phyloP scores from a whole-genome alignment of 257 asterid genomes.

The Solanum ossicruentum region DNA sequence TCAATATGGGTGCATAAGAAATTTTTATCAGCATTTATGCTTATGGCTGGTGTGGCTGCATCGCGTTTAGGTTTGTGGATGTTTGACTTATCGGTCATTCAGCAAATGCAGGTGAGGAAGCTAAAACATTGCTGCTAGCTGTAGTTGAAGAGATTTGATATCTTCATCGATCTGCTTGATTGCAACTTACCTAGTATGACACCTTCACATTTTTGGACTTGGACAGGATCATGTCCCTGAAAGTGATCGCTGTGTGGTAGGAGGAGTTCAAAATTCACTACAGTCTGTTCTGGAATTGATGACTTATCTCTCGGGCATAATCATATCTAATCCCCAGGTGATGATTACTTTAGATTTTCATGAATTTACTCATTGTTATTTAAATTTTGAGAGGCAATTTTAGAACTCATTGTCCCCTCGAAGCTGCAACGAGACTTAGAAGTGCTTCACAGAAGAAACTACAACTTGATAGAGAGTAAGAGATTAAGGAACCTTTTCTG shows the following conservation, averaged over 20 bases:
- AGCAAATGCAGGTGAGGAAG: slow-evolving; percentile 74
- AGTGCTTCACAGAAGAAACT: background rate
- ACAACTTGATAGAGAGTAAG: background rate
- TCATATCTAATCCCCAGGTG: slow-evolving; percentile 84
- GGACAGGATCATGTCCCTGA: slow-evolving; percentile 60
- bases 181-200: background rate
- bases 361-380: background rate
- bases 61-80: slow-evolving; percentile 97
- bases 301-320: slow-evolving; percentile 65
- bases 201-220: background rate
- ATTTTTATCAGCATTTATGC: slow-evolving; percentile 37
- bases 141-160: background rate
- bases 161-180: background rate
- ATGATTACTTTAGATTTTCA: background rate
- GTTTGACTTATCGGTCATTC: slow-evolving; percentile 82
- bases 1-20: slow-evolving; percentile 41
- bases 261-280: slow-evolving; percentile 88
- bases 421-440: background rate
- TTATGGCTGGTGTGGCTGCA: slow-evolving; percentile 74
- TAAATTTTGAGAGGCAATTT: background rate
- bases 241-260: slow-evolving; percentile 66
- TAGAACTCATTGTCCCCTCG: background rate
- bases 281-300: slow-evolving; percentile 71
- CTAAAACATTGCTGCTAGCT: background rate
- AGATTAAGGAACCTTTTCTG: background rate